Evolutionary conservation across 768 basidiomycete species (phyloP).

Genomic region (Leccinum variicolor): DNA sequence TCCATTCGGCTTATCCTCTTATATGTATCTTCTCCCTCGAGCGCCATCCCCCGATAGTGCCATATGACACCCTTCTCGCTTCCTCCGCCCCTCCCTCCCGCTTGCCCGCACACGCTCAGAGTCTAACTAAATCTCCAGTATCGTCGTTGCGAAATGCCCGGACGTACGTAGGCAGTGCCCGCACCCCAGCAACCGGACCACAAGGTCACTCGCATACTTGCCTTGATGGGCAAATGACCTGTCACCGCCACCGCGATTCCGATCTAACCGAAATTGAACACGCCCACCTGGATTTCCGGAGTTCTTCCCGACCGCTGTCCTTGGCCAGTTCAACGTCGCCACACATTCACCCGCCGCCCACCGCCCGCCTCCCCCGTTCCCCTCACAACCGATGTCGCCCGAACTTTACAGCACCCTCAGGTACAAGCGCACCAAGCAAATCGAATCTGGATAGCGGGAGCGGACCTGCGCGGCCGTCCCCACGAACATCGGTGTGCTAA

Average conservation of each 20-base stretch:
- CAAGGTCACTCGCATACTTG: constrained; percentile 8
- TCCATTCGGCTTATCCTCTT: constrained; percentile 15
- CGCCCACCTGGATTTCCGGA: constrained; percentile 7
- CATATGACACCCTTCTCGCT: neutral
- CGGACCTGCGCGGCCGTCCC: neutral
- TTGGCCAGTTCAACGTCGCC: neutral
- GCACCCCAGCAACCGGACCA: neutral
- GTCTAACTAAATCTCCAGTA: neutral
- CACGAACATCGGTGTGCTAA: constrained; percentile 2
- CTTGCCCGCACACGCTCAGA: neutral
- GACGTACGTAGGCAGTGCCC: neutral
- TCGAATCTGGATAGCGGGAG: neutral
- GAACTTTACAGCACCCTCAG: neutral
- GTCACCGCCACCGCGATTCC: constrained; percentile 25
- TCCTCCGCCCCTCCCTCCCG: neutral
- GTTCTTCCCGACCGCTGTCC: constrained; percentile 10
- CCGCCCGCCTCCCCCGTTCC: neutral
- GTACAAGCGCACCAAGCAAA: neutral
- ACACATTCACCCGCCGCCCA: neutral
- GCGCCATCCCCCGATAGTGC: neutral
- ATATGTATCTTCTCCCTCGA: constrained; percentile 1
- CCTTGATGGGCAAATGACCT: constrained; percentile 6
- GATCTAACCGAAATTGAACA: constrained; percentile 32
- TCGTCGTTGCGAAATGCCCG: neutral
- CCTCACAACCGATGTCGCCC: neutral